phyloP scores from a whole-genome alignment of 352 stramenopile species.

The Elongisporangium prolatum region DNA sequence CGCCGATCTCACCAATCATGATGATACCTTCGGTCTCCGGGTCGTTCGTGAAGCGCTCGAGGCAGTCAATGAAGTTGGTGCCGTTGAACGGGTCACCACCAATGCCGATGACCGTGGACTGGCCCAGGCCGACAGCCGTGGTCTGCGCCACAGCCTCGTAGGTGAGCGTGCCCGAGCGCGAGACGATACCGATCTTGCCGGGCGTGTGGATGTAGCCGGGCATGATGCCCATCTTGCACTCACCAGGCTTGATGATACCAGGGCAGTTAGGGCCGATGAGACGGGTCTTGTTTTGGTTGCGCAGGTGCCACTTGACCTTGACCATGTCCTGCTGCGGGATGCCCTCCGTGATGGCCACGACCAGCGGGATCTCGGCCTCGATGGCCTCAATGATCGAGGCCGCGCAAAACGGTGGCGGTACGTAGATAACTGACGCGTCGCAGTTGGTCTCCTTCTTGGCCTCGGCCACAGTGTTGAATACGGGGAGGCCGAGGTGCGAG shows the following conservation, averaged over 20 bases:
- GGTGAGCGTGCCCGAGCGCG: slow-evolving; percentile 96
- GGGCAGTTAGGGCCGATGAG: slow-evolving; percentile 99
- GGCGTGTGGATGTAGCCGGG: slow-evolving; percentile 98
- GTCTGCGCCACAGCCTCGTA: slow-evolving; percentile 99
- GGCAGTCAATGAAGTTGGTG: slow-evolving; percentile 99
- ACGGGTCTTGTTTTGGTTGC: slow-evolving; percentile 91
- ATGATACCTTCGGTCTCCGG: slow-evolving; percentile 99
- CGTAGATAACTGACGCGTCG: slow-evolving; percentile 99
- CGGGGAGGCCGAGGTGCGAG: slow-evolving; percentile 96
- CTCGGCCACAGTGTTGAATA: slow-evolving; percentile 97
- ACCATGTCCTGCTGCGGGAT: slow-evolving; percentile 99
- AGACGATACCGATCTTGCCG: slow-evolving; percentile 99
- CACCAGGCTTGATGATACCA: slow-evolving; percentile 99
- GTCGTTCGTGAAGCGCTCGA: slow-evolving; percentile 99
- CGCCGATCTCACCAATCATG: slow-evolving; percentile 99
- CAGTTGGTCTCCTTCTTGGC: slow-evolving; percentile 85
- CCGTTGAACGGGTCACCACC: slow-evolving; percentile 99
- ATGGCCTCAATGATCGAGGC: slow-evolving; percentile 98
- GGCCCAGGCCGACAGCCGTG: slow-evolving; percentile 93
- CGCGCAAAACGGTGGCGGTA: slow-evolving; percentile 98
- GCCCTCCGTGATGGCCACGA: slow-evolving; percentile 99
- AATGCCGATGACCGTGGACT: slow-evolving; percentile 99
- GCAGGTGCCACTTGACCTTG: slow-evolving; percentile 95
- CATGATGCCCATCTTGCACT: slow-evolving; percentile 99
- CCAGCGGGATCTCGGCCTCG: slow-evolving; percentile 93